Evolutionary conservation across 1,284 basidiomycete genomes (phyloP), one percentile per base, ranked within the genome.

Genomic region (Boletus mariae): DNA sequence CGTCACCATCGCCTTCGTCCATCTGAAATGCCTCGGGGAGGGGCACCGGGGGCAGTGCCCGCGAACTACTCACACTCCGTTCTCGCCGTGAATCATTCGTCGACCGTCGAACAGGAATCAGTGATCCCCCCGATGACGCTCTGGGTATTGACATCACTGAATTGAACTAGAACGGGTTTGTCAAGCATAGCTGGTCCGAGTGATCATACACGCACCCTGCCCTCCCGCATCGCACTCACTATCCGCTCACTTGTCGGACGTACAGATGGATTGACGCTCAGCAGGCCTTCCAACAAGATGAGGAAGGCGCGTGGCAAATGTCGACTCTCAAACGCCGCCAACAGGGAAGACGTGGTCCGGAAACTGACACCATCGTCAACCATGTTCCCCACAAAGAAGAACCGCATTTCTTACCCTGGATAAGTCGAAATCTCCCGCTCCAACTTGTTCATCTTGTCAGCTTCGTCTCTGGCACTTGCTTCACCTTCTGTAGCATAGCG

Each of bases 401-500:
- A 20, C 5, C 12, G 8, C 15, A 31, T 29, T 37, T 68, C 75
- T 37, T 62, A 92, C 79, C 94, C 94, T 25, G 75, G 67, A 72
- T 95, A 97, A 2, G 65, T 60, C 47, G 80, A 58, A n/a, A 97
- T 89, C 65, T 94, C 91, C 20, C 73, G 74, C 59, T 92, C 85
- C 31, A 98, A 72, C 38, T 69, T 69, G 44, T 80, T 76, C 70
- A 90, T 74, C 59, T 87, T 85, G 13, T 82, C 82, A 4, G 61
- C 73, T 55, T 83, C 86, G 23, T 75, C 76, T 47, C 65, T 66
- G 8, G 68, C 72, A 51, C 76, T 75, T 0, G 72, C 75, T 53
- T 79, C 75, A 4, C 75, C 76, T 52, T 80, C 77, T 3, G 79
- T 73, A 0, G 87, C 84, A 58, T 87, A 82, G 20, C 75, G 76